Base-by-base conservation (phyloP, 352 stramenopile genomes). In the Thraustochytrium sp. region DNA sequence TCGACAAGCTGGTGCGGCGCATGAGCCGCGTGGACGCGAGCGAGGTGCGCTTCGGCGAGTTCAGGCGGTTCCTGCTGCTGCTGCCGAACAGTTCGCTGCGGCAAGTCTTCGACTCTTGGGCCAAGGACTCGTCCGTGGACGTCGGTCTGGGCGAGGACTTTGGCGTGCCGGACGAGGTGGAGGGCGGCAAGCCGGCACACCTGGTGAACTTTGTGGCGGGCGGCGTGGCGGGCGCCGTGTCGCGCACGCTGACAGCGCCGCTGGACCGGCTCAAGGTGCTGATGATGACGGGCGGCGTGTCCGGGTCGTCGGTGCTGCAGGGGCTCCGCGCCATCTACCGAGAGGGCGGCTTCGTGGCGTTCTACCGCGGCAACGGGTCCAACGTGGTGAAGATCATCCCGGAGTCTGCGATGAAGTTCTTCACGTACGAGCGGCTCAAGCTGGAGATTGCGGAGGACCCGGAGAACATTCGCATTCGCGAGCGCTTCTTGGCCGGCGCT, bases 381-480 rank as follows among this genome's bases (percentile, higher is more conserved):
- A 88, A 88, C 48, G 85, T 86, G n/a, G 36, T 88, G 13, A 88
- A 88, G 36, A 82, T 87, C 23, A 85, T 85, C 38, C 85, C 85
- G 2, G 85, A 88, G 38, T 80, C 75, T 0, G 85, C 84, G 16
- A 86, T 86, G 63, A 78, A 84, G 21, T 87, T 88, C 34, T 76
- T 82, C 34, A 65, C 82, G 8, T 88, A 87, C 46, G 85, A 88
- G 53, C 31, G 31, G 16, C 55, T 78, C 23, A 85, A 85, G 62
- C 16, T n/a, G 5, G 40, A 72, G 11, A 46, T 85, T 8, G 55
- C 59, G 4, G 37, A 44, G 23, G 72, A 85, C 44, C 73, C 46
- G 21, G 40, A 54, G 2, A 49, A 85, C 59, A 73, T 85, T 13
- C 23, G 11, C 1, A 34, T 76, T 9, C 31, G n/a, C n/a, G 68